A percentile compares a stretch with the other conserved stretches of the same genome.
Evolutionary conservation across 2,329 filamentous ascomycete genomes (phyloP).

Genomic region (Alternaria dauci): DNA sequence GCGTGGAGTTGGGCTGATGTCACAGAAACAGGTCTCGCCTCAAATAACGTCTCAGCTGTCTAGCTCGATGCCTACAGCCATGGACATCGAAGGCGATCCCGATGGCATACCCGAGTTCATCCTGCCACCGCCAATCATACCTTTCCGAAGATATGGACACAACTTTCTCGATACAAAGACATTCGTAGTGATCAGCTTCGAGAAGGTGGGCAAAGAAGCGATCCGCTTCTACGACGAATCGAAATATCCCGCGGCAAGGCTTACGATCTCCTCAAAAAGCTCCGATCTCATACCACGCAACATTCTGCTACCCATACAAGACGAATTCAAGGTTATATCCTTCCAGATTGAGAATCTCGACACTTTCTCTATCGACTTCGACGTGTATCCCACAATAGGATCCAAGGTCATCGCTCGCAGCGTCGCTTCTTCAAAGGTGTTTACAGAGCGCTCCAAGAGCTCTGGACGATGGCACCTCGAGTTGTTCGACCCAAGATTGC

Average conservation of each 20-base stretch:
- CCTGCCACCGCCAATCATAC: conserved; percentile 94
- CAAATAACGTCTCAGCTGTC: conserved; percentile 54
- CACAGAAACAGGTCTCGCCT: conserved; percentile 47
- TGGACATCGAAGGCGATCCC: conserved; percentile 72
- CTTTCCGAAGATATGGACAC: conserved; percentile 91
- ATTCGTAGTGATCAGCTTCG: conserved; percentile 91
- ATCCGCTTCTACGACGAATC: conserved; percentile 96
- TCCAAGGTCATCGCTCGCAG: conserved; percentile 97
- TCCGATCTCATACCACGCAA: conserved; percentile 97
- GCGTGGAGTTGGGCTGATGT: conserved; percentile 44
- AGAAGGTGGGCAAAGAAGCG: conserved; percentile 74
- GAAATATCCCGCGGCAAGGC: conserved; percentile 91
- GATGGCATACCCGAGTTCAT: conserved; percentile 93
- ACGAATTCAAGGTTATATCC: conserved; percentile 90
- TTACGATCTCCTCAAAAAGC: conserved; percentile 95
- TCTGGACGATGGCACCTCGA: conserved; percentile 85
- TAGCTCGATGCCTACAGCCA: conserved; percentile 50
- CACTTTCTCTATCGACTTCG: conserved; percentile 93
- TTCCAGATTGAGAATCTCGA: conserved; percentile 96
- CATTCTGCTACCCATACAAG: conserved; percentile 92
- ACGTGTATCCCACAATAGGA: conserved; percentile 96
- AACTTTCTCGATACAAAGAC: conserved; percentile 99
- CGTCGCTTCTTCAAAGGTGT: conserved; percentile 87
- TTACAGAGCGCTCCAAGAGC: conserved; percentile 77
- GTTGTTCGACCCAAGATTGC: conserved; percentile 88